Percentiles rank a stretch among this genome's conserved stretches.
These are phyloP conservation scores for Urostyla sp. DNA, from an alignment of 73 alveolate genomes.

Conservation along the genomic window DNA sequence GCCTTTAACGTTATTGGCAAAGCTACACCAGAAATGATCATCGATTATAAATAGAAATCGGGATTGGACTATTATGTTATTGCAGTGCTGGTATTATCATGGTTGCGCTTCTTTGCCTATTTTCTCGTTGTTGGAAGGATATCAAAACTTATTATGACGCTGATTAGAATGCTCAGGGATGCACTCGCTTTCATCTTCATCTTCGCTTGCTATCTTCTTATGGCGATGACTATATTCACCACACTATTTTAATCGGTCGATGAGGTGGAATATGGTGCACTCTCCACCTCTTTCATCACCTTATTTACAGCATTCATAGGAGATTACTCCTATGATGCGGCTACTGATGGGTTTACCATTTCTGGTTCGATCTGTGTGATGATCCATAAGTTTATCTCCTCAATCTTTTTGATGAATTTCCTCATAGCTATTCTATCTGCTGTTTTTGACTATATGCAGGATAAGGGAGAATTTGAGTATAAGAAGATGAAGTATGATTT, in stretches of 20 bases:
- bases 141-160: constrained; percentile 58
- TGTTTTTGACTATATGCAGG: constrained; percentile 52
- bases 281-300: constrained; percentile 24
- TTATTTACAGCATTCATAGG: constrained; percentile 60
- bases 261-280: constrained; percentile 39
- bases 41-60: constrained; percentile 11
- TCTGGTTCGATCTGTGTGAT: constrained; percentile 28
- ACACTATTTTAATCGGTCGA: constrained; percentile 28
- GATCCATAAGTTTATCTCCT: constrained; percentile 48
- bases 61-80: constrained; percentile 52
- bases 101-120: constrained; percentile 56
- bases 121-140: constrained; percentile 37
- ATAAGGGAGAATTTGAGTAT: constrained; percentile 55
- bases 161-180: constrained; percentile 46
- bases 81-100: constrained; percentile 52
- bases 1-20: constrained; percentile 58
- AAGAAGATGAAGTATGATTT: constrained; percentile 55
- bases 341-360: constrained; percentile 2
- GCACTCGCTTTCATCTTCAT: constrained; percentile 56
- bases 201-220: constrained; percentile 18
- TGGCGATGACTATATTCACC: constrained; percentile 48
- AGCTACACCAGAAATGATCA: constrained; percentile 37
- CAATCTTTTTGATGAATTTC: constrained; percentile 62
- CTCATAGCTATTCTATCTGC: constrained; percentile 64
- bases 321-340: constrained; percentile 33